Base-by-base conservation (phyloP, 768 basidiomycete species). In the Baorangia bicolor region DNA sequence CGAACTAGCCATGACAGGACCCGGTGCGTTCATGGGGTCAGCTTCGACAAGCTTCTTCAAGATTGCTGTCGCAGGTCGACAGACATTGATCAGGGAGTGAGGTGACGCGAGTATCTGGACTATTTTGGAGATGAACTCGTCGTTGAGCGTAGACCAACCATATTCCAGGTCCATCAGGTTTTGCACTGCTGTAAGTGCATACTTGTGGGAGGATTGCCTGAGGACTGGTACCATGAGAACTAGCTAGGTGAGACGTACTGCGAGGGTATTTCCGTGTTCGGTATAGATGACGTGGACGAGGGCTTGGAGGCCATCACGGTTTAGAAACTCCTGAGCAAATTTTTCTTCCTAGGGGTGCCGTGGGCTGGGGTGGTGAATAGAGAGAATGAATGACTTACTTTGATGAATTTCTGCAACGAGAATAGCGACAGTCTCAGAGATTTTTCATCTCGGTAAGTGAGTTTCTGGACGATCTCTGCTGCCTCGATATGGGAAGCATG, bases 21-120 rank as follows among this genome's bases (percentile, higher is more conserved):
- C 85, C 2, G 88, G 83, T 18, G 84, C 82, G 56, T 76, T 85
- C 61, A 79, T 73, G 18, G 92, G 88, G 64, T 92, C 90, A 10
- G 92, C 92, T 69, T 94, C 92, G 14, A 94, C 92, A 21, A 96
- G 82, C 59, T 88, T 88, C 73, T 92, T 92, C 58, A 95, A 78
- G 52, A 96, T 94, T 33, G 90, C 86, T 40, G 91, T 94, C 1
- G 93, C 94, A 33, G 94, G 94, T 6, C 93, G 87, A 64, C 90
- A 92, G 55, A 95, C 91, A 58, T 97, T 97, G 76, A 95, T 86
- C 18, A 87, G 80, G 12, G 88, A 89, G 37, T 81, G 78, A 0
- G 87, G 77, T 0, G 90, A 89, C 0, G 90, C 84, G 25, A 92
- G 77, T 61, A 90, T 87, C 64, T 86, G 82, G 16, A 92, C 91